Conservation (phyloP, 768 basidiomycete genomes). For the Daedalea quercina region DNA sequence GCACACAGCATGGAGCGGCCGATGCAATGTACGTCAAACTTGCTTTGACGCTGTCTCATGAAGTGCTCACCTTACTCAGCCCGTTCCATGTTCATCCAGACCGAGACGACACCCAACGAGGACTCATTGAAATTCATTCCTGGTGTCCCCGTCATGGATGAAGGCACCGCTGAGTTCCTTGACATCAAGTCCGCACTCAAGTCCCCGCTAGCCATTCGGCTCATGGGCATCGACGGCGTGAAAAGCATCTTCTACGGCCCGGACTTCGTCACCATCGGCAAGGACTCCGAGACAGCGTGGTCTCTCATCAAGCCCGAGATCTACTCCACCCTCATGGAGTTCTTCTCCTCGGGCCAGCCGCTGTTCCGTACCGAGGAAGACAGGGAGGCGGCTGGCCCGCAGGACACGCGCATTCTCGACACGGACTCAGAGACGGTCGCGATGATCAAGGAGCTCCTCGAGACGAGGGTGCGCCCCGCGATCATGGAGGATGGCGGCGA, state of each 20-base stretch:
- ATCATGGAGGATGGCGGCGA: constrained; percentile 99
- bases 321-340: constrained; percentile 94
- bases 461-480: constrained; percentile 90
- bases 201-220: constrained; percentile 92
- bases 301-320: constrained; percentile 92
- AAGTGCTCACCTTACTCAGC: constrained; percentile 31
- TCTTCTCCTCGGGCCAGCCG: constrained; percentile 85
- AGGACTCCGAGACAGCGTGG: constrained; percentile 83
- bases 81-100: constrained; percentile 97
- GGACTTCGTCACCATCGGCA: constrained; percentile 96
- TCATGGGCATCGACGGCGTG: constrained; percentile 94
- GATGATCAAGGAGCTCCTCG: constrained; percentile 97
- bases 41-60: not conserved
- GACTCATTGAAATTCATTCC: constrained; percentile 98
- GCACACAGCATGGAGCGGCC: constrained; percentile 6
- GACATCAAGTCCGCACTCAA: constrained; percentile 78
- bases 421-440: constrained; percentile 95
- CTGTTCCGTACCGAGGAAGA: constrained; percentile 84
- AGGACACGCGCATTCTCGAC: constrained; percentile 90
- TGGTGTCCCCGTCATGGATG: constrained; percentile 80
- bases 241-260: constrained; percentile 90
- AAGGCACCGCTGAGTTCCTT: constrained; percentile 90
- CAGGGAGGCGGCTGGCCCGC: constrained; percentile 75
- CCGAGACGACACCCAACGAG: constrained; percentile 94
- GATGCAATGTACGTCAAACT: constrained; percentile 13